Conservation (phyloP, 345 rosid genomes). For the Zanthoxylum bungeanum region DNA sequence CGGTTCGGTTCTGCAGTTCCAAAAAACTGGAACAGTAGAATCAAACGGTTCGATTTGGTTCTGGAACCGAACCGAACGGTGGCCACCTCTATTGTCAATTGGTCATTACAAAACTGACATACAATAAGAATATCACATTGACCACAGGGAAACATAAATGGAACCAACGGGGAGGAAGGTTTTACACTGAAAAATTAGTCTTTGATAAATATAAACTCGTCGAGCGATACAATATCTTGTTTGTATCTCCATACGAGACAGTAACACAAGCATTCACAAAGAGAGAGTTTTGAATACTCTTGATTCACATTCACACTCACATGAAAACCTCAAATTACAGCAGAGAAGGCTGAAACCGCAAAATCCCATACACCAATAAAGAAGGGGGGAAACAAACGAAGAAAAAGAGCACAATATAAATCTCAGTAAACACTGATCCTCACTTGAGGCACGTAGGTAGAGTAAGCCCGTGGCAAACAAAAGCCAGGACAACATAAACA, state of each 20-base stretch:
- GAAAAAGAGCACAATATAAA: constrained; percentile 10
- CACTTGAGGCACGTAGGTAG: constrained; percentile 74
- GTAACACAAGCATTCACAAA: not conserved
- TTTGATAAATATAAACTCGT: not conserved
- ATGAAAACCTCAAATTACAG: constrained; percentile 4
- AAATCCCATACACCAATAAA: constrained; percentile 2
- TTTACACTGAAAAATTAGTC: not conserved
- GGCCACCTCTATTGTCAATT: too few relatives aligned
- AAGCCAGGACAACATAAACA: constrained; percentile 65
- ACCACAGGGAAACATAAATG: not conserved
- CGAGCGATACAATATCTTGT: constrained; percentile 8
- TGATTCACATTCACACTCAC: constrained; percentile 18
- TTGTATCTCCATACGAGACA: constrained; percentile 13
- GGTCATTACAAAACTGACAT: too few relatives aligned
- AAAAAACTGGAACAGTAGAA: too few relatives aligned
- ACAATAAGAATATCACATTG: not conserved
- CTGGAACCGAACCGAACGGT: too few relatives aligned
- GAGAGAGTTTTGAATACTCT: not conserved
- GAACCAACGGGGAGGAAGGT: not conserved
- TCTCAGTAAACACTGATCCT: constrained; percentile 24
- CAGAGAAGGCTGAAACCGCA: constrained; percentile 6
- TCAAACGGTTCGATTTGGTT: too few relatives aligned
- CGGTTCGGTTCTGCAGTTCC: too few relatives aligned
- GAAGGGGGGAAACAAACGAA: not conserved
- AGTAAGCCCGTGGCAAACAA: constrained; percentile 73